A percentile compares a stretch with the other conserved stretches of the same genome.
These are phyloP conservation scores for Ruellia speciosa DNA, from an alignment of 305 asterid genomes.

Conservation along the genomic window DNA sequence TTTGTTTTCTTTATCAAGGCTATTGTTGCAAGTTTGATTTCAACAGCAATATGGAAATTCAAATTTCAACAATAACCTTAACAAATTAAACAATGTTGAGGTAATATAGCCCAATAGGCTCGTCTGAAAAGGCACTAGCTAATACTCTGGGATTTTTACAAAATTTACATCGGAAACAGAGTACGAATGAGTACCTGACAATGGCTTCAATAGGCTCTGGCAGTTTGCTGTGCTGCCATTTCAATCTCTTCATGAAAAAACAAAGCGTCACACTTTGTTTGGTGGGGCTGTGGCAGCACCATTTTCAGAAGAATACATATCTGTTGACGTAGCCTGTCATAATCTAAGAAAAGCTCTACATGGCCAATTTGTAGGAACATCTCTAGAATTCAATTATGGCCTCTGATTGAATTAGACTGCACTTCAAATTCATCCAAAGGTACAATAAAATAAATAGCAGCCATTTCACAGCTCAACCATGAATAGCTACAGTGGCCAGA, in stretches of 20 bases:
- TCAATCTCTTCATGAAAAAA: constrained; percentile 24
- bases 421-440: constrained; percentile 17
- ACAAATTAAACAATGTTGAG: no score
- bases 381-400: constrained; percentile 12
- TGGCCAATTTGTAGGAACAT: constrained; percentile 21
- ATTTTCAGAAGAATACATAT: constrained; percentile 9
- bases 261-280: constrained; percentile 18
- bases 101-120: no score
- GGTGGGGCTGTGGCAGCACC: constrained; percentile 18
- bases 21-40: no score
- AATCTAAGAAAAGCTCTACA: constrained; percentile 14
- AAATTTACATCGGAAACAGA: background rate
- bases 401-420: constrained; percentile 19
- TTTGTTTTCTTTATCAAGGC: no score
- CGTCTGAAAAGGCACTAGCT: no score
- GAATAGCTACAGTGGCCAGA: constrained; percentile 18
- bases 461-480: constrained; percentile 29
- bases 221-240: constrained; percentile 24
- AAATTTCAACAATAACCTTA: no score
- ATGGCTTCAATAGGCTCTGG: constrained; percentile 24
- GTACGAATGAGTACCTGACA: constrained; percentile 28
- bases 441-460: constrained; percentile 18
- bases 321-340: no score
- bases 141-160: no score
- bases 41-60: no score